Conservation (phyloP, 2,329 filamentous ascomycete species). For the Trichoderma sp. region DNA sequence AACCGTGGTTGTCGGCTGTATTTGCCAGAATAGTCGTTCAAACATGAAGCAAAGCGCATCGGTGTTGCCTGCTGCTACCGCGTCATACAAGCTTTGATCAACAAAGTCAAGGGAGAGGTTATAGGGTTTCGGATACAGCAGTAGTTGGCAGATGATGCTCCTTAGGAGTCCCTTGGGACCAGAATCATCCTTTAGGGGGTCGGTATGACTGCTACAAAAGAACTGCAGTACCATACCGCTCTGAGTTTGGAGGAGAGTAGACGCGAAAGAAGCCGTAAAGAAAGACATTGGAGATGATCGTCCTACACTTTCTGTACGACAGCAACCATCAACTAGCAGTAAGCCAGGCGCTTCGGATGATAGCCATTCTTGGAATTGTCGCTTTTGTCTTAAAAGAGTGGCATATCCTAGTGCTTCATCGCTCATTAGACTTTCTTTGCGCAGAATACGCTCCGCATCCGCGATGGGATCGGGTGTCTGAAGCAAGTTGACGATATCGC, state of each 20-base stretch:
- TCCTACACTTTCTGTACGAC: constrained; percentile 7
- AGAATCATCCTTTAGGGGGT: neutral
- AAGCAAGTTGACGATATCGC: neutral
- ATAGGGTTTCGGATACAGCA: constrained; percentile 11
- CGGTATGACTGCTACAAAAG: constrained; percentile 1
- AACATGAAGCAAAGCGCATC: constrained; percentile 11
- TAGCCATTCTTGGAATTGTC: constrained; percentile 7
- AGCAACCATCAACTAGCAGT: constrained; percentile 8
- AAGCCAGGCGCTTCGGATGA: neutral
- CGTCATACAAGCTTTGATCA: constrained; percentile 10
- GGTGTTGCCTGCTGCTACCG: neutral
- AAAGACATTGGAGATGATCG: constrained; percentile 11
- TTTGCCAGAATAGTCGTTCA: constrained; percentile 9
- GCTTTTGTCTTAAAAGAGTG: neutral
- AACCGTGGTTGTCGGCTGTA: neutral
- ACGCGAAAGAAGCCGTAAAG: constrained; percentile 13
- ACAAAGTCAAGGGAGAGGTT: neutral
- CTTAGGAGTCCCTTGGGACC: neutral
- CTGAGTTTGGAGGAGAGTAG: neutral
- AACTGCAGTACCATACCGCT: constrained; percentile 11
- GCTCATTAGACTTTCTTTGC: constrained; percentile 18
- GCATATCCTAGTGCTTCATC: constrained; percentile 14
- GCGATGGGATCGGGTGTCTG: neutral
- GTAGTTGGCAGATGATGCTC: constrained; percentile 4
- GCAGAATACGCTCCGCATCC: constrained; percentile 12